phyloP scores from a whole-genome alignment of 306 rosid species.

The Castanea crenata region DNA sequence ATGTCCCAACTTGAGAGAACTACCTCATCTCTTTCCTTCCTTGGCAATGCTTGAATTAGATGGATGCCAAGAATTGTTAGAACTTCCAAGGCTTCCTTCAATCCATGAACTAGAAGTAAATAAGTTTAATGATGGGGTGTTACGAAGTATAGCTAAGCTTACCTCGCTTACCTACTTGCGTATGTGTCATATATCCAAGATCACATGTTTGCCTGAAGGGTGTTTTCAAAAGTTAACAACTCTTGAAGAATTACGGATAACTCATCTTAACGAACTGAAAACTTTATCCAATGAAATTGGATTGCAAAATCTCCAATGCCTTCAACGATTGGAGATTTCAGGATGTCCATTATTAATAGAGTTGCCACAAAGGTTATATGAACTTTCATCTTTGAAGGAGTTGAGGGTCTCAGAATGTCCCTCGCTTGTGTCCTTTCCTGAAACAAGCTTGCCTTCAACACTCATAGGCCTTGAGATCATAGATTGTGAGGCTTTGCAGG shows the following conservation, averaged over 20 bases:
- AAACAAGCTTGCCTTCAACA: slow-evolving; percentile 20
- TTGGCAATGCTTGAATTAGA: slow-evolving; percentile 20
- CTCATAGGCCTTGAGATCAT: slow-evolving; percentile 26
- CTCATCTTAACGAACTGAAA: slow-evolving; percentile 17
- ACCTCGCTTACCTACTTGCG: slow-evolving; percentile 26
- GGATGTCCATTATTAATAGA: slow-evolving; percentile 25
- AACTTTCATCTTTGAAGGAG: slow-evolving; percentile 23
- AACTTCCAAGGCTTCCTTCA: slow-evolving; percentile 28
- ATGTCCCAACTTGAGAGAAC: slow-evolving; percentile 28
- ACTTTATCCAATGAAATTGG: slow-evolving; percentile 27
- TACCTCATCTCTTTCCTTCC: slow-evolving; percentile 27
- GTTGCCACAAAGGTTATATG: slow-evolving; percentile 18
- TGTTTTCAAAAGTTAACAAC: slow-evolving; percentile 16
- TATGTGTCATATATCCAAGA: slow-evolving; percentile 19
- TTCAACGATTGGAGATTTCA: slow-evolving; percentile 29
- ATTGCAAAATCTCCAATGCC: slow-evolving; percentile 22
- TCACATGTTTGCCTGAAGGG: slow-evolving; percentile 16
- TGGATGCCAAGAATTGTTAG: slow-evolving; percentile 23
- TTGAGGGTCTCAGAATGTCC: slow-evolving; percentile 26
- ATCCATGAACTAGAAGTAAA: slow-evolving; percentile 24
- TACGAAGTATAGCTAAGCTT: slow-evolving; percentile 15
- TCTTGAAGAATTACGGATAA: slow-evolving; percentile 29
- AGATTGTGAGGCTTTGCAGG: slow-evolving; percentile 25
- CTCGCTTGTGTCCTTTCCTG: slow-evolving; percentile 22
- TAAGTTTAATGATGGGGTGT: not conserved